These are phyloP conservation scores for Passalora sequoiae DNA, from an alignment of 2,329 filamentous ascomycete genomes.

Conservation along the genomic window DNA sequence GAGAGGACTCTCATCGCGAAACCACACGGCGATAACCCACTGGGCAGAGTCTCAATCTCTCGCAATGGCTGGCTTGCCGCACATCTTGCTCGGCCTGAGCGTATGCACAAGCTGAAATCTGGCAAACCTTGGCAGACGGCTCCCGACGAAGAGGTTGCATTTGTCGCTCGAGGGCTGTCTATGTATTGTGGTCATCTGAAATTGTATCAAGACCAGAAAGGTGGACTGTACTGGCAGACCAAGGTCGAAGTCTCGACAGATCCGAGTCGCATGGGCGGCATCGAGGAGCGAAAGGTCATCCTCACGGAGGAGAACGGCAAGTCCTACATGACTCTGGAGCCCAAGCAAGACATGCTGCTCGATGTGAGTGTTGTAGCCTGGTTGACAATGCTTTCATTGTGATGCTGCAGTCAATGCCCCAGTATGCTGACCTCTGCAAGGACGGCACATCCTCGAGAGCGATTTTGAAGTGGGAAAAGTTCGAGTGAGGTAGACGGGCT, in stretches of 20 bases:
- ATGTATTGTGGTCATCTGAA: slow-evolving; percentile 27
- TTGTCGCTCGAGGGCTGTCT: slow-evolving; percentile 20
- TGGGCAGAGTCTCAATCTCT: slow-evolving; percentile 24
- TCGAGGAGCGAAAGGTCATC: slow-evolving; percentile 22
- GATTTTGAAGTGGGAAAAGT: slow-evolving; percentile 28
- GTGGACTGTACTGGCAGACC: slow-evolving; percentile 24
- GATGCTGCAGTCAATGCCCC: too few relatives aligned
- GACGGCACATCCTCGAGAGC: slow-evolving; percentile 21
- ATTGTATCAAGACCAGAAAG: slow-evolving; percentile 20
- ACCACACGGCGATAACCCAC: slow-evolving; percentile 23
- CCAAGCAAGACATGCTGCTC: slow-evolving; percentile 20
- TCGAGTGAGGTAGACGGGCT: slow-evolving; percentile 21
- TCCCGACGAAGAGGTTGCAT: slow-evolving; percentile 22
- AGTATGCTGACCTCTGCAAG: slow-evolving; percentile 8
- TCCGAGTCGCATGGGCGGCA: slow-evolving; percentile 20
- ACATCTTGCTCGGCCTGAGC: slow-evolving; percentile 20
- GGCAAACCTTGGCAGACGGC: slow-evolving; percentile 20
- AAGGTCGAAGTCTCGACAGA: slow-evolving; percentile 23
- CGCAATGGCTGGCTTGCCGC: slow-evolving; percentile 23
- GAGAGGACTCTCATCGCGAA: slow-evolving; percentile 20
- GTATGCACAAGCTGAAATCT: slow-evolving; percentile 13
- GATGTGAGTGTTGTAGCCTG: slow-evolving; percentile 17
- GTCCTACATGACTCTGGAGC: slow-evolving; percentile 23
- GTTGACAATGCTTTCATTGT: slow-evolving; percentile 1
- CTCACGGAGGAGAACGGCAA: slow-evolving; percentile 21